These are phyloP conservation scores for Calophaca sinica DNA, from an alignment of 306 rosid genomes.

Conservation along the genomic window DNA sequence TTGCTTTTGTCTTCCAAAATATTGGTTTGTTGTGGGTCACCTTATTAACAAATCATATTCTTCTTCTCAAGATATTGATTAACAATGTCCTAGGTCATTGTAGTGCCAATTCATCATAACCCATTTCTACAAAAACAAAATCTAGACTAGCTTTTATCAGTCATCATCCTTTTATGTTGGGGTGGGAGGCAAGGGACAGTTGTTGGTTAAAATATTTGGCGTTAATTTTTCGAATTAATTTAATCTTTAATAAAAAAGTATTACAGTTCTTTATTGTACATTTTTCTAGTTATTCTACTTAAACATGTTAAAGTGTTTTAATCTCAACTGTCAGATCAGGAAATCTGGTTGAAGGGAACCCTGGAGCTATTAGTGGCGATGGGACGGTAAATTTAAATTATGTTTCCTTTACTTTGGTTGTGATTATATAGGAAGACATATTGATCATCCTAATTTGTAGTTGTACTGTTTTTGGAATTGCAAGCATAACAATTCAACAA, in stretches of 20 bases:
- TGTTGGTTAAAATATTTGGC: slow-evolving; percentile 26
- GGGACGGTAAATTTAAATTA: slow-evolving; percentile 71
- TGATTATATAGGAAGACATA: slow-evolving; percentile 37
- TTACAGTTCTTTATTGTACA: slow-evolving; percentile 26
- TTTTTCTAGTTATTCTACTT: slow-evolving; percentile 31
- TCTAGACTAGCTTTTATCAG: slow-evolving; percentile 33
- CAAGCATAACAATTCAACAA: slow-evolving; percentile 16
- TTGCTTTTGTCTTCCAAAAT: too few relatives aligned
- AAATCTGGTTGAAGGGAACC: slow-evolving; percentile 83
- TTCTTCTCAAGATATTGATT: too few relatives aligned
- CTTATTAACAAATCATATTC: too few relatives aligned
- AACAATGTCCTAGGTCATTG: slow-evolving; percentile 12
- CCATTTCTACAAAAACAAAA: slow-evolving; percentile 25
- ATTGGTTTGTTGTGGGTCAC: too few relatives aligned
- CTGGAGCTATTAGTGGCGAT: slow-evolving; percentile 92
- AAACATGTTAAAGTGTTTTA: slow-evolving; percentile 35
- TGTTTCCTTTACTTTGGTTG: slow-evolving; percentile 33
- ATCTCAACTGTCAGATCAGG: slow-evolving; percentile 75
- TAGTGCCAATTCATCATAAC: slow-evolving; percentile 24
- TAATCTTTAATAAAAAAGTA: slow-evolving; percentile 21
- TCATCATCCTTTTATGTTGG: neutral
- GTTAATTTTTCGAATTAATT: slow-evolving; percentile 24
- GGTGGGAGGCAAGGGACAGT: neutral
- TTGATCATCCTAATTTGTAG: slow-evolving; percentile 14
- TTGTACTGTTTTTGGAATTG: slow-evolving; percentile 38